A percentile compares a stretch with the other conserved stretches of the same genome.
phyloP scores from a whole-genome alignment of 768 basidiomycete species.

The Tulasnella sp. region DNA sequence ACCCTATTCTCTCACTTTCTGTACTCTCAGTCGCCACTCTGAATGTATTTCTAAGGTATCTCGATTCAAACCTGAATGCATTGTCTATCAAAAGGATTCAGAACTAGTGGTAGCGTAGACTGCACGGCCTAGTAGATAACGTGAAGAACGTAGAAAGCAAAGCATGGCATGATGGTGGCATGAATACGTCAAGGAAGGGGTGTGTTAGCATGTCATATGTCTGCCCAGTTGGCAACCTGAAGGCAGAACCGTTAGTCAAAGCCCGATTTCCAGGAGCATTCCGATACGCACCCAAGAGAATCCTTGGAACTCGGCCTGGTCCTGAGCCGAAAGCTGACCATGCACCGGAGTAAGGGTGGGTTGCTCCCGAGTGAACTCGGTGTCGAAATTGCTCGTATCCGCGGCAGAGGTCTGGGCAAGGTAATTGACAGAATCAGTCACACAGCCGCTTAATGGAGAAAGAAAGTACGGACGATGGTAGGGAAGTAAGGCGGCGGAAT shows the following conservation, averaged over 20 bases:
- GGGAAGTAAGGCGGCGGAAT: constrained; percentile 98
- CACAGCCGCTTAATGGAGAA: constrained; percentile 25
- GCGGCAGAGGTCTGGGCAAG: constrained; percentile 40
- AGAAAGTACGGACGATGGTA: constrained; percentile 68
- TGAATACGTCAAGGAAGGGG: neutral
- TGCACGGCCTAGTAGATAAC: neutral
- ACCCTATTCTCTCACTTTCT: neutral
- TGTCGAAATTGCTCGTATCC: constrained; percentile 76
- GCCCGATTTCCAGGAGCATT: neutral
- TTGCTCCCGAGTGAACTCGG: constrained; percentile 96
- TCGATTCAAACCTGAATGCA: constrained; percentile 15
- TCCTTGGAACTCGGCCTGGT: constrained; percentile 95
- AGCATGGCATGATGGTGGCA: neutral
- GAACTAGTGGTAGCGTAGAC: constrained; percentile 4
- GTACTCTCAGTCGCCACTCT: neutral
- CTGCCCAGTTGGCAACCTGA: constrained; percentile 40
- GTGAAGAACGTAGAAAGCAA: neutral
- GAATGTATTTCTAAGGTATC: constrained; percentile 12
- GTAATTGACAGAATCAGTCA: constrained; percentile 34
- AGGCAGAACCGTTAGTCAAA: neutral
- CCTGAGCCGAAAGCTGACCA: constrained; percentile 82
- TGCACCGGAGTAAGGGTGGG: constrained; percentile 98
- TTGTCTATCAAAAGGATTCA: constrained; percentile 9
- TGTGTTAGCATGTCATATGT: constrained; percentile 39
- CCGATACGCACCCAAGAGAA: constrained; percentile 80